Evolutionary conservation across 495 filamentous ascomycete genomes (phyloP), one percentile per base, ranked within the genome.

Genomic region (Aspergillus funiculosus): DNA sequence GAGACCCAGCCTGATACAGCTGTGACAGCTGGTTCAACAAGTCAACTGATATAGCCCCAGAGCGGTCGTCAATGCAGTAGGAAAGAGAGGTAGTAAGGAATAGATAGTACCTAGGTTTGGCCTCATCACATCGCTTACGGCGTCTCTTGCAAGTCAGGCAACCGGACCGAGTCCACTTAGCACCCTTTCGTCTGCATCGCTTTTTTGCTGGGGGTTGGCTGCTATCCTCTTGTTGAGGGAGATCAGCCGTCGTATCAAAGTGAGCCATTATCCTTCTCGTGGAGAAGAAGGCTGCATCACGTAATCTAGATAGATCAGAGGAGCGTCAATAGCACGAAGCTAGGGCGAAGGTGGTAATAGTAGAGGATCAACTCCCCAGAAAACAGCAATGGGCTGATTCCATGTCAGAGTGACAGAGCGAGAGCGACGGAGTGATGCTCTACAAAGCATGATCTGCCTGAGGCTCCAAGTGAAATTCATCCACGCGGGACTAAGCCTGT

Each of bases 131-230:
- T 34, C 62, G 62, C 48, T 73, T 73, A 20, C 67, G 63, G 31
- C 69, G 60, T 38, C 55, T 62, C 43, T 73, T 73, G 47, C 69
- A 73, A 0, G 69, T 73, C 14, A 71, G 31, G 36, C 69, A 73
- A 5, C 66, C 69, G 0, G 66, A 68, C 4, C 69, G 66, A 47
- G 64, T 67, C 69, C 69, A 73, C 47, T 59, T 61, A 1, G 57
- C 59, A 5, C 67, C 62, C n/a, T 61, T 58, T 46, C 61, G 57
- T 15, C 60, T 59, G 37, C 47, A 54, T 47, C 61, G 54, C 43
- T 50, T 55, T 24, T 56, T 68, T 7, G 51, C 58, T 28, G 32
- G 32, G 10, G 27, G 15, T 18, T 34, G 30, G 4, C 30, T 9
- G 20, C 10, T 27, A 29, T 25, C 35, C 9, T 11, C 14, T 14